phyloP scores from a whole-genome alignment of 1,284 basidiomycete genomes.

The Leccinum subrobustum region DNA sequence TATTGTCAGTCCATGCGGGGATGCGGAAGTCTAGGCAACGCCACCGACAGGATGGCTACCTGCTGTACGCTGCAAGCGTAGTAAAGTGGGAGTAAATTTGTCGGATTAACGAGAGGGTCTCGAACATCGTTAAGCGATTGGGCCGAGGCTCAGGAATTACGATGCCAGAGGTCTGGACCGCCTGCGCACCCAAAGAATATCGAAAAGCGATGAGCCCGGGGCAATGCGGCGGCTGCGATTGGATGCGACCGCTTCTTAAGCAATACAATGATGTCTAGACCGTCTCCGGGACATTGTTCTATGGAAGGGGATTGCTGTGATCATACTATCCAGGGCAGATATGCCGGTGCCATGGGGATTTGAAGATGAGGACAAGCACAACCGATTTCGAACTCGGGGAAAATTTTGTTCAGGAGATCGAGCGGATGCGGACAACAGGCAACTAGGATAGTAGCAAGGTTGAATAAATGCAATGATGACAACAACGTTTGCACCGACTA shows the following conservation, averaged over 20 bases:
- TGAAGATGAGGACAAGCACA: too few relatives aligned
- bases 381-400: too few relatives aligned
- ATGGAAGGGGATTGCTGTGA: background rate
- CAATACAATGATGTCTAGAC: background rate
- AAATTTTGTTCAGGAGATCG: background rate
- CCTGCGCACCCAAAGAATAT: background rate
- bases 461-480: too few relatives aligned
- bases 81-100: background rate
- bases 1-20: background rate
- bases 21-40: slow-evolving; percentile 12
- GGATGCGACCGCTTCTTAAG: background rate
- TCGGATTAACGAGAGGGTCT: slow-evolving; percentile 7
- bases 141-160: background rate
- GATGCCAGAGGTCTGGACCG: slow-evolving; percentile 11
- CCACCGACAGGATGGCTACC: background rate
- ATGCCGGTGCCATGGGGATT: background rate
- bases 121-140: slow-evolving; percentile 6
- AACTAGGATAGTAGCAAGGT: too few relatives aligned
- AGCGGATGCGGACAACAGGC: too few relatives aligned
- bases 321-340: background rate
- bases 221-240: background rate
- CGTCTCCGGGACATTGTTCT: background rate
- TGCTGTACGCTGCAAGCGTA: slow-evolving; percentile 7
- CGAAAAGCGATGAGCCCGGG: background rate
- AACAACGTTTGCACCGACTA: too few relatives aligned